Percentiles rank a stretch among this genome's conserved stretches.
Evolutionary conservation across 2,329 filamentous ascomycete species (phyloP).

Genomic region (Cladosporium sp.): DNA sequence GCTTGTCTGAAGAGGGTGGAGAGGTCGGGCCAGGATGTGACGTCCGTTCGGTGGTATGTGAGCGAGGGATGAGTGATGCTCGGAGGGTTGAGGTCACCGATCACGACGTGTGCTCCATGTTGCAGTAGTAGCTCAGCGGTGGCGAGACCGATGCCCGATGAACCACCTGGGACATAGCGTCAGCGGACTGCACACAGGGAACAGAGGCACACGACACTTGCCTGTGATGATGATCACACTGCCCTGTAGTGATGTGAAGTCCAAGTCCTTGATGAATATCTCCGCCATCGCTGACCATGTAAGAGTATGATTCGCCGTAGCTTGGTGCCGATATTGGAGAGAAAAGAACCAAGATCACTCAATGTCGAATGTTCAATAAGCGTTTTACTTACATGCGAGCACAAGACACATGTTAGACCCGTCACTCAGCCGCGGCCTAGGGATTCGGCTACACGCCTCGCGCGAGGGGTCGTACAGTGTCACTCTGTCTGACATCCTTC

Average conservation of each 20-base stretch:
- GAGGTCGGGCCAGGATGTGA: slow-evolving; percentile 49
- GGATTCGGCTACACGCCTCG: background rate
- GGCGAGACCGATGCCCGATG: slow-evolving; percentile 58
- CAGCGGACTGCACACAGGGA: no score
- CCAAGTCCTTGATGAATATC: slow-evolving; percentile 22
- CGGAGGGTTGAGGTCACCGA: slow-evolving; percentile 49
- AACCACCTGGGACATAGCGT: slow-evolving; percentile 42
- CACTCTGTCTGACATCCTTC: background rate
- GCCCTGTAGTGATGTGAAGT: slow-evolving; percentile 21
- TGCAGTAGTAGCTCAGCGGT: slow-evolving; percentile 51
- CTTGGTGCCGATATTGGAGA: no score
- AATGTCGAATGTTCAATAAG: no score
- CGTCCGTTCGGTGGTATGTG: slow-evolving; percentile 45
- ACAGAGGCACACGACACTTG: background rate
- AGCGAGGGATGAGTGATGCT: slow-evolving; percentile 27
- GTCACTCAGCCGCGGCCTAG: background rate
- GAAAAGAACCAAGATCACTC: background rate
- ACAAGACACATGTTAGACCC: no score
- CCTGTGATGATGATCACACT: slow-evolving; percentile 25
- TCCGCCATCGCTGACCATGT: slow-evolving; percentile 18
- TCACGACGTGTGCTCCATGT: slow-evolving; percentile 53
- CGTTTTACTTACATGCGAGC: no score
- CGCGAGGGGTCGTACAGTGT: background rate
- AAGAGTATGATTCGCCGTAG: background rate
- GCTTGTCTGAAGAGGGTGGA: slow-evolving; percentile 50